These are phyloP conservation scores for Massariosphaeria phaeospora DNA, from an alignment of 495 filamentous ascomycete genomes.

Conservation along the genomic window DNA sequence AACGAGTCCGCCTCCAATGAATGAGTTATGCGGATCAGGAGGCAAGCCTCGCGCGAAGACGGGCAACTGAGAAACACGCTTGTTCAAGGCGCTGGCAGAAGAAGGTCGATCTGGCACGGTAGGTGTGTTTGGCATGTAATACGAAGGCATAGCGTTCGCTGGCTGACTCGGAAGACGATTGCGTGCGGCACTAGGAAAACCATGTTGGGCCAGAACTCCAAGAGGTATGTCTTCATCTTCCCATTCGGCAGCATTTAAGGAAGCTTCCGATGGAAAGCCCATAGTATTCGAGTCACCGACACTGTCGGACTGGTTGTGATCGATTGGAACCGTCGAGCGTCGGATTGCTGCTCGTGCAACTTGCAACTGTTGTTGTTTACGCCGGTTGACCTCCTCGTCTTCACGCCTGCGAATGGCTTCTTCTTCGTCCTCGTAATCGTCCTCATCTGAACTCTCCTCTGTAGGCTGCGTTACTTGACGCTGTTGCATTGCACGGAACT, in stretches of 20 bases:
- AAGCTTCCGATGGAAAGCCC: slow-evolving; percentile 30
- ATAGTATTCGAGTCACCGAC: slow-evolving; percentile 7
- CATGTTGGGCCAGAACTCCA: slow-evolving; percentile 83
- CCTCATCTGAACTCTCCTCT: slow-evolving; percentile 36
- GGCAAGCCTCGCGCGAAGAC: slow-evolving; percentile 85
- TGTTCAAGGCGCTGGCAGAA: slow-evolving; percentile 43
- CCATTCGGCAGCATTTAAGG: slow-evolving; percentile 41
- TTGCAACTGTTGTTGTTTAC: slow-evolving; percentile 65
- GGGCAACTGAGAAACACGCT: slow-evolving; percentile 51
- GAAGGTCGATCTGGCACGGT: slow-evolving; percentile 41
- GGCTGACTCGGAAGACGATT: slow-evolving; percentile 74
- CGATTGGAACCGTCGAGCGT: slow-evolving; percentile 40
- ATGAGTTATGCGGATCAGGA: slow-evolving; percentile 65
- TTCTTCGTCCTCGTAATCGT: slow-evolving; percentile 45
- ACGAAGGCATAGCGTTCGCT: slow-evolving; percentile 59
- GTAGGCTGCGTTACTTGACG: slow-evolving; percentile 2
- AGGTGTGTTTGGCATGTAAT: slow-evolving; percentile 51
- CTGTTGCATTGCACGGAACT: slow-evolving; percentile 20
- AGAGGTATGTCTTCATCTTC: slow-evolving; percentile 57
- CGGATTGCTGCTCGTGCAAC: slow-evolving; percentile 91
- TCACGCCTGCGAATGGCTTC: slow-evolving; percentile 62
- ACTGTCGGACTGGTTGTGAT: slow-evolving; percentile 11
- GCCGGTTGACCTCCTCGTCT: slow-evolving; percentile 57
- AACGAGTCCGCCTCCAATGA: slow-evolving; percentile 71
- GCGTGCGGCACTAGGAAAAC: slow-evolving; percentile 79